phyloP scores from a whole-genome alignment of 228 moss, liverwort and hornwort species.

The Sphagnum fallax region DNA sequence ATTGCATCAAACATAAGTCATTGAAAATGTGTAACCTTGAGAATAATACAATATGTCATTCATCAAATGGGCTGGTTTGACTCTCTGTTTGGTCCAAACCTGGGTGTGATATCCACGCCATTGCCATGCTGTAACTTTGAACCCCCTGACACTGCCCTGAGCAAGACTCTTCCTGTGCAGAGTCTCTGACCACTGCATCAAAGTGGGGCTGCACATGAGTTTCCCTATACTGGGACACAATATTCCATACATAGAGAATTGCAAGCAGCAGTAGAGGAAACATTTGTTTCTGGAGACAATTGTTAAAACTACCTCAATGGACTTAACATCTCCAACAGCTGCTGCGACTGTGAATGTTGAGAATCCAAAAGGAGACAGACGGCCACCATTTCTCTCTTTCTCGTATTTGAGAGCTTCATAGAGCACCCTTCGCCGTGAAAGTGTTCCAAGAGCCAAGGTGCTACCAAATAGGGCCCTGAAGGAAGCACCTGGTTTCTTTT shows the following conservation, averaged over 20 bases:
- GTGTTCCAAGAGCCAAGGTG: slow-evolving; percentile 64
- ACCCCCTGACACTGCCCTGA: slow-evolving; percentile 62
- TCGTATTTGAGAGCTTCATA: slow-evolving; percentile 84
- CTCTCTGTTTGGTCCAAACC: slow-evolving; percentile 22
- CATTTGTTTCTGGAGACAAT: no score
- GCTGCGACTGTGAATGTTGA: slow-evolving; percentile 75
- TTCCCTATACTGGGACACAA: no score
- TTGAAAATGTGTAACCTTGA: background rate
- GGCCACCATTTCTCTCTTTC: slow-evolving; percentile 83
- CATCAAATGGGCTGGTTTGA: no score
- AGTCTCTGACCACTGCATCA: slow-evolving; percentile 77
- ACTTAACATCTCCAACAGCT: slow-evolving; percentile 67
- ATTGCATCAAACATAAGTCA: background rate
- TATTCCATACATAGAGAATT: no score
- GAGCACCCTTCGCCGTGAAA: slow-evolving; percentile 76
- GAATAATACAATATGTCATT: no score
- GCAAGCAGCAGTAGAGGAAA: no score
- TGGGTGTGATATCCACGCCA: slow-evolving; percentile 93
- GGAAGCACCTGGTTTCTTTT: slow-evolving; percentile 67
- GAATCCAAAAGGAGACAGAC: slow-evolving; percentile 88
- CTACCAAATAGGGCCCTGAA: slow-evolving; percentile 80
- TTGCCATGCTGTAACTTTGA: slow-evolving; percentile 67
- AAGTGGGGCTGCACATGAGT: background rate
- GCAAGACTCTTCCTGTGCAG: slow-evolving; percentile 67
- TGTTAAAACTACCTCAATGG: slow-evolving; percentile 63